Conservation (phyloP, 306 rosid genomes). For the Cucumis cinereus region DNA sequence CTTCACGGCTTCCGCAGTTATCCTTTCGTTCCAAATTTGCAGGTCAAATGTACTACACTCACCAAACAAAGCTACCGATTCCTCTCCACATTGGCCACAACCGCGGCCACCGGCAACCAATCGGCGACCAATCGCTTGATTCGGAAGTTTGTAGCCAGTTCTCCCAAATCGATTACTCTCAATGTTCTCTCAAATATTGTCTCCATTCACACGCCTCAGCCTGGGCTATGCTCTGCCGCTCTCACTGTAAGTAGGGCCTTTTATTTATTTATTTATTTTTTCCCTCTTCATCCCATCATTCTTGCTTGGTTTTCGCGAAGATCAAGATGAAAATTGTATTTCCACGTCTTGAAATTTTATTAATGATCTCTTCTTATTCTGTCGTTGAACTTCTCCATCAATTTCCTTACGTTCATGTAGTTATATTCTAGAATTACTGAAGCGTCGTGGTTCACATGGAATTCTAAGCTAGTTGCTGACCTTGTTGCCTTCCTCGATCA, state of each 20-base stretch:
- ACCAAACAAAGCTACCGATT: conserved; percentile 63
- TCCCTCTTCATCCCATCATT: neutral
- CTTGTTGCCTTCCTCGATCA: conserved; percentile 51
- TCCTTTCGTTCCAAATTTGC: neutral
- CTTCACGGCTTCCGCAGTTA: neutral
- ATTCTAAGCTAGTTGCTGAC: conserved; percentile 46
- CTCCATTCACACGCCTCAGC: conserved; percentile 35
- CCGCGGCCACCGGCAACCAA: conserved; percentile 19
- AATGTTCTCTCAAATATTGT: conserved; percentile 53
- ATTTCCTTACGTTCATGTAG: conserved; percentile 16
- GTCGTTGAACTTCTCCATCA: neutral
- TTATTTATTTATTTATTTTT: too few species aligned
- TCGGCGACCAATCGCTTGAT: conserved; percentile 32
- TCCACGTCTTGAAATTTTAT: too few species aligned
- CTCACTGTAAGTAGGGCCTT: conserved; percentile 29
- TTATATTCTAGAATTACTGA: conserved; percentile 42
- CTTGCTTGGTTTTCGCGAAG: neutral
- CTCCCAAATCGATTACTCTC: conserved; percentile 53
- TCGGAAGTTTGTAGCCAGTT: conserved; percentile 30
- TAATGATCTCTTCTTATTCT: neutral
- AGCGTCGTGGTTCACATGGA: conserved; percentile 64
- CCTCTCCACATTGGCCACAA: conserved; percentile 40
- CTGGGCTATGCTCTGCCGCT: conserved; percentile 48
- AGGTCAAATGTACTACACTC: conserved; percentile 12
- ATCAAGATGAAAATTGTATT: neutral